Evolutionary conservation across 768 basidiomycete genomes (phyloP).

Genomic region (Stropharia rugosoannulata): DNA sequence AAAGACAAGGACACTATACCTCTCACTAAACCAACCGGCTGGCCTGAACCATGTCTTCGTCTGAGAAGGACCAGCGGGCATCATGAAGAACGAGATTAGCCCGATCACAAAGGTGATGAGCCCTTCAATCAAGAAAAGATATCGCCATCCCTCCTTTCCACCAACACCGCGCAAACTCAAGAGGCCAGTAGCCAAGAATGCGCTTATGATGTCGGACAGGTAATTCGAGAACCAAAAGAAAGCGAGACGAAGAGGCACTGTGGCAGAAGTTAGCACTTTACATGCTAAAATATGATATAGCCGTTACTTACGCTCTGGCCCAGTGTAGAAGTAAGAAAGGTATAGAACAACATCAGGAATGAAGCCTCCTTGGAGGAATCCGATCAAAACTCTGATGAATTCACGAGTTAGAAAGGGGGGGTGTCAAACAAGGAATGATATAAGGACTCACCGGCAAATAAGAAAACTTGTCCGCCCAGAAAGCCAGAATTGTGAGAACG

Average conservation of each 20-base stretch:
- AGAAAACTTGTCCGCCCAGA: slow-evolving; percentile 51
- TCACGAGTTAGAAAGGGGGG: neutral
- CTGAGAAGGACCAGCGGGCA: slow-evolving; percentile 63
- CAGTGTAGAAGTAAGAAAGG: slow-evolving; percentile 65
- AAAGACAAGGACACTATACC: slow-evolving; percentile 27
- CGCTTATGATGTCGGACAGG: slow-evolving; percentile 47
- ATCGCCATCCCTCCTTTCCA: slow-evolving; percentile 57
- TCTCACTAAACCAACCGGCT: slow-evolving; percentile 64
- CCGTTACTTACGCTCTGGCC: slow-evolving; percentile 31
- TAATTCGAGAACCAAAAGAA: slow-evolving; percentile 69
- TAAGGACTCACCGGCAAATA: slow-evolving; percentile 32
- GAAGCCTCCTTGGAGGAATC: slow-evolving; percentile 64
- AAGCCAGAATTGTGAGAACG: slow-evolving; percentile 57
- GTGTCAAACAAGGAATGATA: neutral
- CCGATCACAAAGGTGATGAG: slow-evolving; percentile 49
- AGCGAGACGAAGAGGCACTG: slow-evolving; percentile 62
- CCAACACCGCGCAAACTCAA: slow-evolving; percentile 48
- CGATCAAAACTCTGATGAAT: slow-evolving; percentile 40
- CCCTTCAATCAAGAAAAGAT: slow-evolving; percentile 56
- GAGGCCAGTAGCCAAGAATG: slow-evolving; percentile 66
- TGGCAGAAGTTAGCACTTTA: neutral
- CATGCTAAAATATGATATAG: neutral
- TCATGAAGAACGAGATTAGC: slow-evolving; percentile 48
- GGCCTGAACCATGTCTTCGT: slow-evolving; percentile 59
- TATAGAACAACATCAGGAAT: slow-evolving; percentile 67